Evolutionary conservation across 2,329 filamentous ascomycete genomes (phyloP).

Genomic region (Aspergillus alliaceus): DNA sequence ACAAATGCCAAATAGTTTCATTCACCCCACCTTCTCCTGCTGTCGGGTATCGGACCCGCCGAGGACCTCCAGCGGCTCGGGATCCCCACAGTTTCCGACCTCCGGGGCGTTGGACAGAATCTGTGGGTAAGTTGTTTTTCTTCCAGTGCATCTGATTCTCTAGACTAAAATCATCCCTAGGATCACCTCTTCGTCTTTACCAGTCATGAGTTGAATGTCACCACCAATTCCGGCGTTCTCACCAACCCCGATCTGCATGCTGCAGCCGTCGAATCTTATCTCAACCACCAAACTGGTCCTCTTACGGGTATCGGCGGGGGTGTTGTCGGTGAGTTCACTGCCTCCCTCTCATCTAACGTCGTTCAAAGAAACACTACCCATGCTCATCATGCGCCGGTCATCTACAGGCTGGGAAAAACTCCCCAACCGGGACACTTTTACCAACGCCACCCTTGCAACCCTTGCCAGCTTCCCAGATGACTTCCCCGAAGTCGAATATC

Average conservation of each 20-base stretch:
- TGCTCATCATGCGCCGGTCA: too few species aligned
- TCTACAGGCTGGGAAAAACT: conserved; percentile 25
- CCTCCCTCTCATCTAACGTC: too few species aligned
- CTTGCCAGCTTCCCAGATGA: conserved; percentile 28
- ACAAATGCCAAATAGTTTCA: conserved; percentile 4
- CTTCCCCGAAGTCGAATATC: conserved; percentile 35
- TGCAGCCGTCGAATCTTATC: background rate
- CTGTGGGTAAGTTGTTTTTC: background rate
- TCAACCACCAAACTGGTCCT: conserved; percentile 1
- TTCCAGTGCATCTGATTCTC: background rate
- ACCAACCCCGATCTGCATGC: background rate
- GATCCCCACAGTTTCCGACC: conserved; percentile 7
- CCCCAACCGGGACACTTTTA: conserved; percentile 14
- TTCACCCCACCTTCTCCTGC: conserved; percentile 24
- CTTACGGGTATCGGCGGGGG: conserved; percentile 10
- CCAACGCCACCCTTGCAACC: conserved; percentile 9
- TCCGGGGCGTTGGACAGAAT: conserved; percentile 13
- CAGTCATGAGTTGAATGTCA: conserved; percentile 5
- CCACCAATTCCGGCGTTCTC: conserved; percentile 1
- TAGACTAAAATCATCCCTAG: background rate
- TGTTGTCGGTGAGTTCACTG: background rate
- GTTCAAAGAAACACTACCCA: too few species aligned
- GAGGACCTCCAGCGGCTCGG: background rate
- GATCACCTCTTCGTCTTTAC: conserved; percentile 13
- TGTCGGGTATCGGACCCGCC: conserved; percentile 22